Conservation (phyloP, 352 stramenopile genomes). For the Phytophthora constricta region DNA sequence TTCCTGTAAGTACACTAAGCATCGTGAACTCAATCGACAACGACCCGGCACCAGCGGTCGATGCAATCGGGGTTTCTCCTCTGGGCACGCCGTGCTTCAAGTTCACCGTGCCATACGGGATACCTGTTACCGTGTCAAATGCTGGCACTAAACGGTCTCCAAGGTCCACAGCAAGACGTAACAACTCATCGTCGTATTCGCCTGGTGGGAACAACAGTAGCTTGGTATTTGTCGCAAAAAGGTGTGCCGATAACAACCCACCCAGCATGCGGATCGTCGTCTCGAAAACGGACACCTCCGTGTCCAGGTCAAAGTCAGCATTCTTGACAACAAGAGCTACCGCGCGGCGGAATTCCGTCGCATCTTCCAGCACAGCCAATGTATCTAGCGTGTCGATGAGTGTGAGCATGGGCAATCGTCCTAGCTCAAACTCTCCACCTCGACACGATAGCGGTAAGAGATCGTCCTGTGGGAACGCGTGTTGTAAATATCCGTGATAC, state of each 20-base stretch:
- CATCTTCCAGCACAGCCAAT: conserved; percentile 85
- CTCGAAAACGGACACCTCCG: conserved; percentile 93
- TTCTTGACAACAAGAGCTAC: conserved; percentile 66
- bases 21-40: conserved; percentile 97
- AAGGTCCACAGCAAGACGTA: conserved; percentile 95
- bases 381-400: conserved; percentile 93
- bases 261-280: conserved; percentile 93
- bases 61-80: conserved; percentile 96
- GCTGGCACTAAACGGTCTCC: conserved; percentile 95
- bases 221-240: conserved; percentile 70
- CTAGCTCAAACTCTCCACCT: conserved; percentile 77
- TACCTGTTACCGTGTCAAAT: conserved; percentile 96
- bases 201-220: conserved; percentile 63
- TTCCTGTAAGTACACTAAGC: conserved; percentile 86
- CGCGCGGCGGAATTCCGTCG: conserved; percentile 72
- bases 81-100: conserved; percentile 88
- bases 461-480: conserved; percentile 87
- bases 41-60: conserved; percentile 95
- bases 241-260: conserved; percentile 90
- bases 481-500: conserved; percentile 83
- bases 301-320: conserved; percentile 85
- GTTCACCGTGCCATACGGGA: conserved; percentile 98
- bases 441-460: conserved; percentile 75
- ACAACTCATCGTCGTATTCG: conserved; percentile 92
- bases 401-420: conserved; percentile 86